A percentile compares a stretch with the other conserved stretches of the same genome.
phyloP scores from a whole-genome alignment of 768 basidiomycete genomes.

The Pseudohyphozyma bogoriensis region DNA sequence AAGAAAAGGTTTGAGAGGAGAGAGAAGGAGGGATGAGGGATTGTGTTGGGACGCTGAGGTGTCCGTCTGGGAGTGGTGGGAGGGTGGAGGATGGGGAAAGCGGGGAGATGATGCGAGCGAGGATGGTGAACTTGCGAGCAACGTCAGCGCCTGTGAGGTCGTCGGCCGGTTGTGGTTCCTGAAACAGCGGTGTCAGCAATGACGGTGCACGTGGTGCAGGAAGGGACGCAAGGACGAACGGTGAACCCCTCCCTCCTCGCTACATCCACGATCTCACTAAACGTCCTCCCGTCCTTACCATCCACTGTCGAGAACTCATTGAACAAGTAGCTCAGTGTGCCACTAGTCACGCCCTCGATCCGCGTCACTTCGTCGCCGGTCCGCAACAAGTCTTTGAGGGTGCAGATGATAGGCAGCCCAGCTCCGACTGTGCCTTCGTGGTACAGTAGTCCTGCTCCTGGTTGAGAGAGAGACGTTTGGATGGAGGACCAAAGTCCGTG shows the following conservation, averaged over 20 bases:
- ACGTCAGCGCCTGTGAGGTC: constrained; percentile 96
- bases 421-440: constrained; percentile 90
- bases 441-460: constrained; percentile 46
- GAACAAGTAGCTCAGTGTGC: constrained; percentile 98
- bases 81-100: constrained; percentile 32
- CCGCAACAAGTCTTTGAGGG: constrained; percentile 78
- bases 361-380: constrained; percentile 86
- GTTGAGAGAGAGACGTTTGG: constrained; percentile 48
- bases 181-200: not conserved
- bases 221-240: constrained; percentile 44
- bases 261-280: constrained; percentile 77
- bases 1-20: constrained; percentile 51
- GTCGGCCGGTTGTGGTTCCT: constrained; percentile 53
- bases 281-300: constrained; percentile 39
- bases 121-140: constrained; percentile 90
- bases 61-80: constrained; percentile 59
- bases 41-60: constrained; percentile 63
- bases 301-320: constrained; percentile 73
- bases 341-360: constrained; percentile 95
- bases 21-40: constrained; percentile 77
- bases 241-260: constrained; percentile 94
- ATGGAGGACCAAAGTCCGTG: constrained; percentile 61
- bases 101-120: constrained; percentile 54
- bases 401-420: constrained; percentile 81
- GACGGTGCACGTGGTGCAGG: constrained; percentile 24